Conservation (phyloP, 2,329 filamentous ascomycete species). For the Bipolaris bicolor region DNA sequence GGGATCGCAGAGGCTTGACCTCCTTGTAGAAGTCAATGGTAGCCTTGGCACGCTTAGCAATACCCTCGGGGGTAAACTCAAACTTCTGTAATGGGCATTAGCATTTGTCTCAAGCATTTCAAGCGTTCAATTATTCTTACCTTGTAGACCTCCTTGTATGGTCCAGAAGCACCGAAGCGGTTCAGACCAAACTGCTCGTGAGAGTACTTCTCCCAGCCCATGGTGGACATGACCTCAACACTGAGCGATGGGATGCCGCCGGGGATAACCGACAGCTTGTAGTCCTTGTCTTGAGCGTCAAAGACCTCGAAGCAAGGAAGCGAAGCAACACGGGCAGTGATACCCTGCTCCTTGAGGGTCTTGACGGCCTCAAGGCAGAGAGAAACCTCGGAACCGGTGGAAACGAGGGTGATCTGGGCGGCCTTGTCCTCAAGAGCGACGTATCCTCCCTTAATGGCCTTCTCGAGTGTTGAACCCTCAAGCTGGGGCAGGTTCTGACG, state of each 20-base stretch:
- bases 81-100: conserved; percentile 78
- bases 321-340: conserved; percentile 91
- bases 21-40: conserved; percentile 99
- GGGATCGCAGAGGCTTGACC: conserved; percentile 83
- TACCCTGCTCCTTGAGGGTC: conserved; percentile 82
- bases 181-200: conserved; percentile 99
- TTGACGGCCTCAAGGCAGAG: conserved; percentile 94
- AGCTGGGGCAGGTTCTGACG: conserved; percentile 98
- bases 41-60: conserved; percentile 89
- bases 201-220: conserved; percentile 98
- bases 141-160: conserved; percentile 98
- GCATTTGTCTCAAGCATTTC: not conserved
- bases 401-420: conserved; percentile 86
- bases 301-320: conserved; percentile 98
- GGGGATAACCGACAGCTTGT: conserved; percentile 89
- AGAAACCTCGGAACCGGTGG: conserved; percentile 93
- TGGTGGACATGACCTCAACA: conserved; percentile 94
- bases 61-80: conserved; percentile 97
- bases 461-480: conserved; percentile 88
- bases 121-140: conserved; percentile 47
- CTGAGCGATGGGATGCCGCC: conserved; percentile 92
- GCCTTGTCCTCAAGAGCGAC: conserved; percentile 82
- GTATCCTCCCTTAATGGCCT: conserved; percentile 94
- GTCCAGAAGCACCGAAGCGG: conserved; percentile 95
- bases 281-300: conserved; percentile 91